Evolutionary conservation across 2,329 filamentous ascomycete genomes (phyloP).

Genomic region (Trichoderma sp.): DNA sequence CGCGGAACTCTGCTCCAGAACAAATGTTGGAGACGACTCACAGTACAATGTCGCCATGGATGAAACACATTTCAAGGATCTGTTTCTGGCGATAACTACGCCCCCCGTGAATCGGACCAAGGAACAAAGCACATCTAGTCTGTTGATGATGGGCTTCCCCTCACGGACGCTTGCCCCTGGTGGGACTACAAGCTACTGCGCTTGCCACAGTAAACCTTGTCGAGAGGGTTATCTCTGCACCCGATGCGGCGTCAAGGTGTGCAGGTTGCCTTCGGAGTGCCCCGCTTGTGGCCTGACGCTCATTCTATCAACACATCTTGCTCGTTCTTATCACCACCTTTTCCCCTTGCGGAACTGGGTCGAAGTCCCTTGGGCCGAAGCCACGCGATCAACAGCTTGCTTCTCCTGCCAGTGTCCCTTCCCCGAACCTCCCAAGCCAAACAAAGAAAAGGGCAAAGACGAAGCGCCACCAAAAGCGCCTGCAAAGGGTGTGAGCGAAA

Average conservation of each 20-base stretch:
- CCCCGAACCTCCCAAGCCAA: slow-evolving; percentile 43
- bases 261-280: slow-evolving; percentile 84
- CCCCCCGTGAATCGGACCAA: slow-evolving; percentile 76
- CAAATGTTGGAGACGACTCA: slow-evolving; percentile 74
- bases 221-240: slow-evolving; percentile 89
- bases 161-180: slow-evolving; percentile 73
- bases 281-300: slow-evolving; percentile 88
- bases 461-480: slow-evolving; percentile 25
- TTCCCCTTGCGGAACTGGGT: slow-evolving; percentile 89
- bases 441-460: slow-evolving; percentile 23
- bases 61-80: slow-evolving; percentile 72
- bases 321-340: slow-evolving; percentile 88
- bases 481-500: slow-evolving; percentile 73
- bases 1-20: slow-evolving; percentile 80
- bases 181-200: slow-evolving; percentile 71
- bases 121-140: slow-evolving; percentile 57
- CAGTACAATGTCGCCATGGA: slow-evolving; percentile 84
- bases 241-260: slow-evolving; percentile 84
- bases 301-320: slow-evolving; percentile 89
- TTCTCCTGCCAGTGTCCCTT: slow-evolving; percentile 76
- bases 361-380: slow-evolving; percentile 80
- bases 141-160: slow-evolving; percentile 98
- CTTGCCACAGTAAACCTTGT: slow-evolving; percentile 81
- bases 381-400: slow-evolving; percentile 62
- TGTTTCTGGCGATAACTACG: slow-evolving; percentile 85